These are phyloP conservation scores for Talaromyces pinophilus DNA, from an alignment of 2,329 filamentous ascomycete species.

Conservation along the genomic window DNA sequence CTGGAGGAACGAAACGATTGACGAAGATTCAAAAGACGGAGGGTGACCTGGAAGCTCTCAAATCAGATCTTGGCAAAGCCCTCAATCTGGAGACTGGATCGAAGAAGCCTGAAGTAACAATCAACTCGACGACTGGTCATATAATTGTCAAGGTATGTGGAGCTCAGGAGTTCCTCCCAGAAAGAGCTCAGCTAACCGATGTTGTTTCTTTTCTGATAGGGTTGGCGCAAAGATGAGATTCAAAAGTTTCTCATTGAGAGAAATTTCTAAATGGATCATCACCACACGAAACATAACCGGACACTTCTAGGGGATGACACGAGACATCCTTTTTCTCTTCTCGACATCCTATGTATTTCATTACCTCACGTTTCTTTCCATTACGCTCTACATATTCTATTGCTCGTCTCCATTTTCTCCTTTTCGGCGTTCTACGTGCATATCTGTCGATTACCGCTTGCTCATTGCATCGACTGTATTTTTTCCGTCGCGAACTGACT, in stretches of 20 bases:
- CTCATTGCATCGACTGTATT: constrained; percentile 7
- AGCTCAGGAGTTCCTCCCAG: constrained; percentile 22
- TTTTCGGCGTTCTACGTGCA: constrained; percentile 22
- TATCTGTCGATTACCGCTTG: constrained; percentile 6
- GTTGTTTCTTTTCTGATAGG: constrained; percentile 37
- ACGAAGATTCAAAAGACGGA: constrained; percentile 78
- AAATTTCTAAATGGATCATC: constrained; percentile 41
- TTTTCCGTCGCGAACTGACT: constrained; percentile 7
- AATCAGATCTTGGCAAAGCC: constrained; percentile 61
- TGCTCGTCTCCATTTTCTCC: constrained; percentile 25
- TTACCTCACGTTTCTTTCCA: neutral
- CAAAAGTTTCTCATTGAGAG: constrained; percentile 51
- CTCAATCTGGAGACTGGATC: constrained; percentile 56
- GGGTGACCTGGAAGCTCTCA: constrained; percentile 67
- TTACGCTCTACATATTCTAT: neutral
- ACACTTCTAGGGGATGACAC: neutral
- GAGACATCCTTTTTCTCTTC: neutral
- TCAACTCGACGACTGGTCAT: constrained; percentile 68
- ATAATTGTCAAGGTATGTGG: constrained; percentile 70
- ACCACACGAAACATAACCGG: constrained; percentile 4
- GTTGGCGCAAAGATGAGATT: constrained; percentile 53
- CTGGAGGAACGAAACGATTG: constrained; percentile 72
- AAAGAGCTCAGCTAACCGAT: neutral
- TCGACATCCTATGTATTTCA: constrained; percentile 3
- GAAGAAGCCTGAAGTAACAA: constrained; percentile 42